Conservation (phyloP, 164 flowering plant genomes). For the Macadamia tetraphylla region DNA sequence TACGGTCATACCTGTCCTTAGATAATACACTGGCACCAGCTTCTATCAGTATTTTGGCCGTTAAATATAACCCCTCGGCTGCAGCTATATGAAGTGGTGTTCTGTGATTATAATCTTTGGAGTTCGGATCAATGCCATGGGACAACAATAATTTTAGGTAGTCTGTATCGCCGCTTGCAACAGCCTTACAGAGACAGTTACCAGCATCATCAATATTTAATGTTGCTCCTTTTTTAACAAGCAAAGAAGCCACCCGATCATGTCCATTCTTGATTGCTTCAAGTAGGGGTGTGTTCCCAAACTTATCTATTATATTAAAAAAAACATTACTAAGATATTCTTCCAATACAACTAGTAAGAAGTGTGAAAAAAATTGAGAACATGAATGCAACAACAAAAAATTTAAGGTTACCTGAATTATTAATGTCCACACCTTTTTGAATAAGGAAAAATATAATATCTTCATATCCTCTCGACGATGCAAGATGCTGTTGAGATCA, state of each 20-base stretch:
- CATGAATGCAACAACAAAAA: not conserved
- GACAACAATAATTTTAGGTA: constrained; percentile 58
- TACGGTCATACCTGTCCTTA: constrained; percentile 83
- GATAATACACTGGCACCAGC: constrained; percentile 78
- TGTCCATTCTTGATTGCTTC: constrained; percentile 86
- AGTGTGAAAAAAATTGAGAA: not conserved
- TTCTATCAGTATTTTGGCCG: constrained; percentile 67
- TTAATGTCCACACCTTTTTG: constrained; percentile 42
- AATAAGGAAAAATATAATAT: constrained; percentile 41
- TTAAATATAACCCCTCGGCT: constrained; percentile 61
- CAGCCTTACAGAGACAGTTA: constrained; percentile 52
- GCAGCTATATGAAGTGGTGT: constrained; percentile 92
- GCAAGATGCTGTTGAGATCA: constrained; percentile 58
- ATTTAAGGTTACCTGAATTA: constrained; percentile 33
- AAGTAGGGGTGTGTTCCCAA: constrained; percentile 75
- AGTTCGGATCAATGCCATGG: constrained; percentile 74
- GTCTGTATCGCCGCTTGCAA: constrained; percentile 66
- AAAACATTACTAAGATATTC: not conserved
- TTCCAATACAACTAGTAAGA: not conserved
- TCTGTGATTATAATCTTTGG: constrained; percentile 73
- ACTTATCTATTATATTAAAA: constrained; percentile 50
- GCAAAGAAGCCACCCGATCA: constrained; percentile 69
- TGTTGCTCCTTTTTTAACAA: constrained; percentile 57
- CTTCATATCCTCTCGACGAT: constrained; percentile 68
- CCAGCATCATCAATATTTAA: constrained; percentile 64